phyloP scores from a whole-genome alignment of 352 stramenopile genomes.

The Phytophthora idaei region DNA sequence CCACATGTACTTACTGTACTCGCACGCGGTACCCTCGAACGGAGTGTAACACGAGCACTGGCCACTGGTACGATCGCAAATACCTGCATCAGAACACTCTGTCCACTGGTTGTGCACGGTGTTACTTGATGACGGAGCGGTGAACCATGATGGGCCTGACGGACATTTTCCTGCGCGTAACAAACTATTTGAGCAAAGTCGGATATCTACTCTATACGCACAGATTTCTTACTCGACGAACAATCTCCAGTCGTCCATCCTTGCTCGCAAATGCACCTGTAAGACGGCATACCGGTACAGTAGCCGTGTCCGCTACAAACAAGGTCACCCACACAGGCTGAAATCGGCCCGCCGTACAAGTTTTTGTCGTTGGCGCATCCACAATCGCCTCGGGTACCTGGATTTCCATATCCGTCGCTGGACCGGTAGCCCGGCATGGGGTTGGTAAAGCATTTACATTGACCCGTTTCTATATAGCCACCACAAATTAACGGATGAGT shows the following conservation, averaged over 20 bases:
- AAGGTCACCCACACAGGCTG: slow-evolving; percentile 63
- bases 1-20: slow-evolving; percentile 41
- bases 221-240: slow-evolving; percentile 43
- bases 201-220: neutral
- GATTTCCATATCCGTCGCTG: slow-evolving; percentile 87
- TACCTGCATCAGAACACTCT: slow-evolving; percentile 65
- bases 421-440: slow-evolving; percentile 85
- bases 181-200: slow-evolving; percentile 3
- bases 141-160: slow-evolving; percentile 68
- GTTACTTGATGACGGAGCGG: slow-evolving; percentile 45
- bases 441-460: slow-evolving; percentile 60
- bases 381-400: slow-evolving; percentile 91
- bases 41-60: slow-evolving; percentile 67
- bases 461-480: slow-evolving; percentile 39
- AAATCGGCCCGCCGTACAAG: slow-evolving; percentile 68
- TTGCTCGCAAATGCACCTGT: slow-evolving; percentile 60
- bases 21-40: slow-evolving; percentile 64
- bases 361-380: slow-evolving; percentile 87
- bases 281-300: slow-evolving; percentile 62
- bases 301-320: slow-evolving; percentile 79
- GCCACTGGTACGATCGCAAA: slow-evolving; percentile 57
- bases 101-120: slow-evolving; percentile 56
- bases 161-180: slow-evolving; percentile 57
- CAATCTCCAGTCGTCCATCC: slow-evolving; percentile 75
- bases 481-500: neutral